Conservation (phyloP, 495 filamentous ascomycete species). For the Eremomyces bilateralis region DNA sequence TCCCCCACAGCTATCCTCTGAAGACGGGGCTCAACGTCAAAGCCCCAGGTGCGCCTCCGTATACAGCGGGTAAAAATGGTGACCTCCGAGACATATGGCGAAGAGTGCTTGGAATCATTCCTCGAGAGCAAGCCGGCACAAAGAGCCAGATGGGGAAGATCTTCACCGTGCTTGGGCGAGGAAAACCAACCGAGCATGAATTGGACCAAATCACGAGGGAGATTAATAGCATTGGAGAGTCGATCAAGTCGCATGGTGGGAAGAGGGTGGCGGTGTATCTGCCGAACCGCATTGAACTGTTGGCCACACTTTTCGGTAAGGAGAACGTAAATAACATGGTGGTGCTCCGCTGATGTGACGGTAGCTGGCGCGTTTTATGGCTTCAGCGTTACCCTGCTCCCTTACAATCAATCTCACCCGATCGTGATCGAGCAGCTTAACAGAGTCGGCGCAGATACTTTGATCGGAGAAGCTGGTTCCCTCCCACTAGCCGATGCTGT, state of each 20-base stretch:
- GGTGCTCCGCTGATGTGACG: not conserved
- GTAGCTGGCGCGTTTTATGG: constrained; percentile 61
- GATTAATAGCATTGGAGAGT: constrained; percentile 67
- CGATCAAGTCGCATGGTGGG: constrained; percentile 43
- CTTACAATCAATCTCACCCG: constrained; percentile 50
- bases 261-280: constrained; percentile 75
- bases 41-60: constrained; percentile 60
- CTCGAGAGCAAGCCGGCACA: constrained; percentile 33
- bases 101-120: constrained; percentile 39
- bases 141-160: constrained; percentile 52
- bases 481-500: constrained; percentile 57
- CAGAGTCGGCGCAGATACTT: constrained; percentile 47
- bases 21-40: constrained; percentile 68
- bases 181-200: constrained; percentile 46
- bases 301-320: constrained; percentile 48
- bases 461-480: constrained; percentile 73
- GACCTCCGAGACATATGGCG: constrained; percentile 90
- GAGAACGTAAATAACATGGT: not conserved
- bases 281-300: constrained; percentile 77
- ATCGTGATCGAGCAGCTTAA: constrained; percentile 46
- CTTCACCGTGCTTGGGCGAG: constrained; percentile 56
- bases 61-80: constrained; percentile 60
- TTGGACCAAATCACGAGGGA: constrained; percentile 56
- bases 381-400: constrained; percentile 59
- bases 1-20: constrained; percentile 68